phyloP scores from a whole-genome alignment of 164 flowering plant species.

The Buxus sempervirens region DNA sequence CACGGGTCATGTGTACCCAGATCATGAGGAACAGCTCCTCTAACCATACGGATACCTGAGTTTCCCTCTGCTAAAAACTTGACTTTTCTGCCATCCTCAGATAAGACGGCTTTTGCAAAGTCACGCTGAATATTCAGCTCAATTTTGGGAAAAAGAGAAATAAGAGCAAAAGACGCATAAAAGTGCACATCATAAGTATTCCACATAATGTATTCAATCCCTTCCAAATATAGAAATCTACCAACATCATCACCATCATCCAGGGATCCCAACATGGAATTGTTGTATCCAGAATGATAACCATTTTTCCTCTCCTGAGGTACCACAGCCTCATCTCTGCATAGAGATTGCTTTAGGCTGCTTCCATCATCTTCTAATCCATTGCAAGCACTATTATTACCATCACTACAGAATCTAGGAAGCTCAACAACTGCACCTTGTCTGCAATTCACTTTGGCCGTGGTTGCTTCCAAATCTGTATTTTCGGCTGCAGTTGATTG shows the following conservation, averaged over 20 bases:
- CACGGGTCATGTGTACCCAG: slow-evolving; percentile 92
- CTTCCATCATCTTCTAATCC: slow-evolving; percentile 23
- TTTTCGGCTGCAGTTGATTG: slow-evolving; percentile 20
- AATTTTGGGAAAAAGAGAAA: slow-evolving; percentile 76
- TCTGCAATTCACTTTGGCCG: slow-evolving; percentile 25
- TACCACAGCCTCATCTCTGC: slow-evolving; percentile 13
- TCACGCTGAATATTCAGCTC: slow-evolving; percentile 86
- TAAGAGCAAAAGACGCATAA: slow-evolving; percentile 92
- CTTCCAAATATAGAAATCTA: slow-evolving; percentile 83
- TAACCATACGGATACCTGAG: slow-evolving; percentile 76
- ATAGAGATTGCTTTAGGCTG: slow-evolving; percentile 6
- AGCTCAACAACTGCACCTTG: slow-evolving; percentile 22
- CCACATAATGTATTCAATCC: slow-evolving; percentile 95
- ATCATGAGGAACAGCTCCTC: slow-evolving; percentile 93
- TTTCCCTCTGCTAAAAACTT: slow-evolving; percentile 83
- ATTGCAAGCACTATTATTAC: slow-evolving; percentile 10
- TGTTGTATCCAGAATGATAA: slow-evolving; percentile 1
- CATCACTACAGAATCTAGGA: slow-evolving; percentile 13
- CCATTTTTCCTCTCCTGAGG: slow-evolving; percentile 8
- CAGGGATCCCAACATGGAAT: slow-evolving; percentile 8
- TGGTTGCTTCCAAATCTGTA: slow-evolving; percentile 23
- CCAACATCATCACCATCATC: slow-evolving; percentile 69
- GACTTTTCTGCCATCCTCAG: slow-evolving; percentile 81
- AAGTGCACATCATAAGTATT: slow-evolving; percentile 94
- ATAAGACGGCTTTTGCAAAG: slow-evolving; percentile 84